Evolutionary conservation across 768 basidiomycete species (phyloP).

Genomic region (Boletus barrowsii): DNA sequence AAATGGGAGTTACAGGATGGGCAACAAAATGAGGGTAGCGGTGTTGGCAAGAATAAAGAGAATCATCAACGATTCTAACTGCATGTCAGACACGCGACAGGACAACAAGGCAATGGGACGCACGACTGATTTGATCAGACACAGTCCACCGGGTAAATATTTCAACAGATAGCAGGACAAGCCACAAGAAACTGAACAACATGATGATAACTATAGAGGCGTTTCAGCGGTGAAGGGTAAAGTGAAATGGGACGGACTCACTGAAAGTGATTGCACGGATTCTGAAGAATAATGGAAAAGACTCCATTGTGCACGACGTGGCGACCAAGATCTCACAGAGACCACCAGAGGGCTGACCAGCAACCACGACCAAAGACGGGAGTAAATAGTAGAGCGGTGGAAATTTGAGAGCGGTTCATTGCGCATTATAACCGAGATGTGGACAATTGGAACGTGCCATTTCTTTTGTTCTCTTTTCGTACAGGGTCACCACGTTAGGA

Average conservation of each 20-base stretch:
- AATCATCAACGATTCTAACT: conserved; percentile 38
- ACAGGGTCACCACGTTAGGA: background rate
- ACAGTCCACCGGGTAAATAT: conserved; percentile 46
- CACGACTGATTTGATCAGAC: conserved; percentile 46
- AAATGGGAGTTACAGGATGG: conserved; percentile 38
- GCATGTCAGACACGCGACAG: background rate
- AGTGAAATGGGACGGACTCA: conserved; percentile 10
- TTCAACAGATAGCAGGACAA: conserved; percentile 44
- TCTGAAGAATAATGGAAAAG: conserved; percentile 30
- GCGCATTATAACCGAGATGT: conserved; percentile 4
- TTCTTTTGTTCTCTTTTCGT: conserved; percentile 18
- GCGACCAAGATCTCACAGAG: conserved; percentile 20
- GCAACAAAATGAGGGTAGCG: conserved; percentile 39
- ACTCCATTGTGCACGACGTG: conserved; percentile 22
- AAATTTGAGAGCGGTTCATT: background rate
- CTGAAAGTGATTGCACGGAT: conserved; percentile 30
- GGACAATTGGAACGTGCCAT: conserved; percentile 16
- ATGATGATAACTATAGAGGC: conserved; percentile 38
- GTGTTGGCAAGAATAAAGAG: conserved; percentile 42
- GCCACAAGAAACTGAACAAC: conserved; percentile 47
- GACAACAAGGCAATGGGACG: conserved; percentile 12
- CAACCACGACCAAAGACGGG: conserved; percentile 19
- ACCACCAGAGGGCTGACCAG: conserved; percentile 13
- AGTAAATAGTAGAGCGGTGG: conserved; percentile 5
- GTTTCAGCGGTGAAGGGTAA: background rate